Conservation (phyloP, 148 eudicot genomes). For the Rhododendron henanense region DNA sequence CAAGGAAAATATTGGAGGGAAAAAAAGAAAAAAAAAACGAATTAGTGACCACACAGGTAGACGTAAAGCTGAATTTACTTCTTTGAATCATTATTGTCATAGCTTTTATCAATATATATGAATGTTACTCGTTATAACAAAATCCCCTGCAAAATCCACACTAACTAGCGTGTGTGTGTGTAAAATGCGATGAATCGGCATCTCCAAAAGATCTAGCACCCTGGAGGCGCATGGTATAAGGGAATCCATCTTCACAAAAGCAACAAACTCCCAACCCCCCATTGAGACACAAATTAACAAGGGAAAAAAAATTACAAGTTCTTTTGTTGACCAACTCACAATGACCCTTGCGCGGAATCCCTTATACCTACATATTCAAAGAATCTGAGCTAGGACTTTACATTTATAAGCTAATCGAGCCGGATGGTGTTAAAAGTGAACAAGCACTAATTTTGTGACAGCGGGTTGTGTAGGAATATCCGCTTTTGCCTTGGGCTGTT, state of each 20-base stretch:
- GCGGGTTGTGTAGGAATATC: neutral
- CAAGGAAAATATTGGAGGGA: neutral
- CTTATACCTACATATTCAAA: neutral
- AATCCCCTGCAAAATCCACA: slow-evolving; percentile 16
- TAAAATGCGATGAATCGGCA: neutral
- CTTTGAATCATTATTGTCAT: neutral
- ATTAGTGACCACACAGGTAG: neutral
- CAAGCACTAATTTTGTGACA: neutral
- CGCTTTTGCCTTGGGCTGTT: neutral
- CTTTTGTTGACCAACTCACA: neutral
- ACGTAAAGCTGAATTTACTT: neutral
- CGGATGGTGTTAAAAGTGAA: slow-evolving; percentile 3
- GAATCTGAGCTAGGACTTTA: slow-evolving; percentile 16
- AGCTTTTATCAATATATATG: neutral
- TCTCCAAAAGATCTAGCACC: neutral
- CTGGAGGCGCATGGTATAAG: neutral
- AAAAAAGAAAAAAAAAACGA: neutral
- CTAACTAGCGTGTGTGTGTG: slow-evolving; percentile 5
- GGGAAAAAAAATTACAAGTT: neutral
- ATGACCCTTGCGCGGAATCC: neutral
- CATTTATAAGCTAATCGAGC: slow-evolving; percentile 18
- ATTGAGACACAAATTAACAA: neutral
- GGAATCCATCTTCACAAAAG: neutral
- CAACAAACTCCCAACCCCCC: neutral
- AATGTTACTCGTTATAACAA: neutral